Evolutionary conservation across 768 basidiomycete genomes (phyloP).

Genomic region (Pleurotus eryngii): DNA sequence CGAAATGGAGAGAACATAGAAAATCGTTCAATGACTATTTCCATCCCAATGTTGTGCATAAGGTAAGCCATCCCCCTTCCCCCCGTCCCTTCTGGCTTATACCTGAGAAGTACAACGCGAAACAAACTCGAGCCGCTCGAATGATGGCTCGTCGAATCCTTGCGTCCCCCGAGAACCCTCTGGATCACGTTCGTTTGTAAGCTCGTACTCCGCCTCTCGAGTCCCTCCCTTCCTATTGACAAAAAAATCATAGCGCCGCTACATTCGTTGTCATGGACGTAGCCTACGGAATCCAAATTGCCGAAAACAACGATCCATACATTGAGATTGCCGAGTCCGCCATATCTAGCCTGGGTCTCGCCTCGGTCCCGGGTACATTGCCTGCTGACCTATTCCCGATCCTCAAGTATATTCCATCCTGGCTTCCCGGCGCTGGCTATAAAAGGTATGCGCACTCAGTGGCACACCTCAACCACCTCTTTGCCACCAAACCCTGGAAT

Average conservation of each 20-base stretch:
- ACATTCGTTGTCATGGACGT: slow-evolving; percentile 2
- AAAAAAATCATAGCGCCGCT: background rate
- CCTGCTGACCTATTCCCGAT: background rate
- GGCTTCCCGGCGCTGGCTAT: slow-evolving; percentile 4
- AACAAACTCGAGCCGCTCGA: background rate
- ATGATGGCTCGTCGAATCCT: background rate
- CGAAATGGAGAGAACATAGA: slow-evolving; percentile 19
- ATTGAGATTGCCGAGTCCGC: background rate
- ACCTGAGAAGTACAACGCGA: background rate
- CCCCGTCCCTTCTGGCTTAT: background rate
- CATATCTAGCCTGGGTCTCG: background rate
- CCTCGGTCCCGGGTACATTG: background rate
- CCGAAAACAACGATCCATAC: background rate
- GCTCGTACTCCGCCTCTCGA: background rate
- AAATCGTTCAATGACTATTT: slow-evolving; percentile 23
- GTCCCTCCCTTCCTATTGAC: background rate
- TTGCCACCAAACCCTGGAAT: background rate
- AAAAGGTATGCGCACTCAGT: background rate
- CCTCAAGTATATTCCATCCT: slow-evolving; percentile 1
- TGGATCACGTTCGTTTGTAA: slow-evolving; percentile 7
- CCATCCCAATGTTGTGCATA: slow-evolving; percentile 13
- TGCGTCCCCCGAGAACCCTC: slow-evolving; percentile 1
- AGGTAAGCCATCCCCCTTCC: background rate
- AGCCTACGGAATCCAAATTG: background rate
- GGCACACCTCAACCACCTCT: background rate